Evolutionary conservation across 805 yeast species (phyloP).

Genomic region (Teunomyces cretensis): DNA sequence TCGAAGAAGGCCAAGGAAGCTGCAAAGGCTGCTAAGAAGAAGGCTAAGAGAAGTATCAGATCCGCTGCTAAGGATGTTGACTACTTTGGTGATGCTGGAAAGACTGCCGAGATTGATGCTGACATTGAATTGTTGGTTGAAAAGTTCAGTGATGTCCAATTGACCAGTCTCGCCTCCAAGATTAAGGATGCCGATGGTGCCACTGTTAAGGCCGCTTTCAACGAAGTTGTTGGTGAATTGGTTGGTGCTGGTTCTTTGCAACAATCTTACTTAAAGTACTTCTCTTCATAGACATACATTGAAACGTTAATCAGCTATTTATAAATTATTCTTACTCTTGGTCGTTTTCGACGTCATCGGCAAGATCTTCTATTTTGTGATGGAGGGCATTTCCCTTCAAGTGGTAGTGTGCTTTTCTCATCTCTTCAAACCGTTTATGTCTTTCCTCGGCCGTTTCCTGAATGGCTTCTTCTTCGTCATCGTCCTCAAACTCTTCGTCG

Average conservation of each 20-base stretch:
- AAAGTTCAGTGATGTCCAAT: constrained; percentile 72
- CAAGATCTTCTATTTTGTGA: constrained; percentile 17
- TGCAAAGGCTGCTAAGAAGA: constrained; percentile 97
- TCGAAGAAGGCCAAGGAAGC: constrained; percentile 87
- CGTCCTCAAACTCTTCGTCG: constrained; percentile 16
- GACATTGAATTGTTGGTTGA: constrained; percentile 82
- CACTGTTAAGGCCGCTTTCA: constrained; percentile 58
- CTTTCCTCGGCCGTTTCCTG: constrained; percentile 53
- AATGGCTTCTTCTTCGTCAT: constrained; percentile 30
- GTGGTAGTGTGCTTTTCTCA: constrained; percentile 80
- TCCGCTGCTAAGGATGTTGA: constrained; percentile 75
- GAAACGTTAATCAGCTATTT: not conserved
- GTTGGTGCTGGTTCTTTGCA: constrained; percentile 55
- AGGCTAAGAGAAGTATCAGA: constrained; percentile 89
- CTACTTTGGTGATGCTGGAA: constrained; percentile 78
- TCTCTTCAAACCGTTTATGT: constrained; percentile 69
- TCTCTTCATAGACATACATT: constrained; percentile 16
- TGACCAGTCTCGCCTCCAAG: constrained; percentile 72
- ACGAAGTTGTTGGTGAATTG: constrained; percentile 53
- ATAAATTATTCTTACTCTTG: not conserved
- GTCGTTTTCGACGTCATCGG: not conserved
- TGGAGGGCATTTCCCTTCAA: constrained; percentile 49
- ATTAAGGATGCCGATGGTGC: constrained; percentile 54
- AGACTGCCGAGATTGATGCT: constrained; percentile 66
- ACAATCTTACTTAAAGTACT: constrained; percentile 55